Evolutionary conservation across 1,284 basidiomycete genomes (phyloP).

Genomic region (Pseudomicrostroma phylloplanum): DNA sequence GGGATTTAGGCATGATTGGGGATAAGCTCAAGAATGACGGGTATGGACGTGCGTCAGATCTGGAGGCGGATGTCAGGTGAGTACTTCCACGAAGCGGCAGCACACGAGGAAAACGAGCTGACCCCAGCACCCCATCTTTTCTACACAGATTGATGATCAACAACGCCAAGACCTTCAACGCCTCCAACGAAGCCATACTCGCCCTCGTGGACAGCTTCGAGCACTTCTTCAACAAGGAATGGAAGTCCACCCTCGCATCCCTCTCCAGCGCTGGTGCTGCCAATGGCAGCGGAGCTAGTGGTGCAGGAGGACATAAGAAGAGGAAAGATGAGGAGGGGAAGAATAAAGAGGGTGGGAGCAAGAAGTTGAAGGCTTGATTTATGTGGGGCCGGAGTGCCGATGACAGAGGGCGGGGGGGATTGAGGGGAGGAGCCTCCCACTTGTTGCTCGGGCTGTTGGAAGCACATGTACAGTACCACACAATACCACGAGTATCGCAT

Average conservation of each 20-base stretch:
- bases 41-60: slow-evolving; percentile 68
- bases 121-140: background rate
- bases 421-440: too few species aligned
- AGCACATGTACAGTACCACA: too few species aligned
- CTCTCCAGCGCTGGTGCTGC: slow-evolving; percentile 19
- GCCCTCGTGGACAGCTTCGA: slow-evolving; percentile 51
- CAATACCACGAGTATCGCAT: too few species aligned
- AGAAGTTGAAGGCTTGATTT: background rate
- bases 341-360: background rate
- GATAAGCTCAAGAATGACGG: slow-evolving; percentile 73
- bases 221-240: slow-evolving; percentile 44
- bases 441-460: too few species aligned
- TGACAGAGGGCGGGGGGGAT: background rate
- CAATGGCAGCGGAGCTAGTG: slow-evolving; percentile 1
- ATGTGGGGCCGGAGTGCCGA: too few species aligned
- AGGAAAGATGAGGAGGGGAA: slow-evolving; percentile 7
- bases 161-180: slow-evolving; percentile 82
- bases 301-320: slow-evolving; percentile 2
- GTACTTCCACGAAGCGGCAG: background rate
- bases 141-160: slow-evolving; percentile 62
- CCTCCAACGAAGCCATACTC: slow-evolving; percentile 68
- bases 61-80: slow-evolving; percentile 69
- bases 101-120: background rate
- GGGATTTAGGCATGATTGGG: slow-evolving; percentile 78
- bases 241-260: slow-evolving; percentile 13